These are phyloP conservation scores for Russula virescens DNA, from an alignment of 768 basidiomycete species.

Conservation along the genomic window DNA sequence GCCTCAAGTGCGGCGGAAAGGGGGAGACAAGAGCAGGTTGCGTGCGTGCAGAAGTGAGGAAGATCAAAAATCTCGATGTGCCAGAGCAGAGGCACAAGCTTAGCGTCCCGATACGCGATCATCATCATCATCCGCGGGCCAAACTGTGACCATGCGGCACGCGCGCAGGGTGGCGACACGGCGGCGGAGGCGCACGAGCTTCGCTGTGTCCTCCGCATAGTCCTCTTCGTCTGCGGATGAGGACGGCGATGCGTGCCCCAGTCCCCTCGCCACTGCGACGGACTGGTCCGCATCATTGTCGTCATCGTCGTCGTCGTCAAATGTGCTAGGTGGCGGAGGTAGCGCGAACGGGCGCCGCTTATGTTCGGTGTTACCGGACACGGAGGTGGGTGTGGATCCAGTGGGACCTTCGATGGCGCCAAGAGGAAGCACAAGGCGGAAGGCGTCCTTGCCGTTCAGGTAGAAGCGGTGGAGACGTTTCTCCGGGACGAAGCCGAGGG, in stretches of 20 bases:
- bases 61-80: too few species aligned
- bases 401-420: conserved; percentile 27
- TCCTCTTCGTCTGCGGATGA: background rate
- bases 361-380: background rate
- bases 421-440: conserved; percentile 66
- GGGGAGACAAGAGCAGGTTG: too few species aligned
- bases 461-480: conserved; percentile 95
- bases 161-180: conserved; percentile 18
- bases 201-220: conserved; percentile 8
- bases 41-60: too few species aligned
- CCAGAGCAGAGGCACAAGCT: background rate
- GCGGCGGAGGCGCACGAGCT: conserved; percentile 17
- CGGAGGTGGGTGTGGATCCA: too few species aligned
- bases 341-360: background rate
- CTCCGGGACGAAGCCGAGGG: conserved; percentile 92
- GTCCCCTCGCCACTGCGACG: too few species aligned
- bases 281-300: background rate
- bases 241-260: background rate
- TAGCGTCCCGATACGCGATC: conserved; percentile 24
- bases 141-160: conserved; percentile 23
- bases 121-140: conserved; percentile 21
- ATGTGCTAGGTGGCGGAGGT: background rate
- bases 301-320: background rate
- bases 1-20: too few species aligned
- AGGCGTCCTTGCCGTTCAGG: conserved; percentile 95